phyloP scores from a whole-genome alignment of 1,139 yeast genomes.

The Diutina neorugosa region DNA sequence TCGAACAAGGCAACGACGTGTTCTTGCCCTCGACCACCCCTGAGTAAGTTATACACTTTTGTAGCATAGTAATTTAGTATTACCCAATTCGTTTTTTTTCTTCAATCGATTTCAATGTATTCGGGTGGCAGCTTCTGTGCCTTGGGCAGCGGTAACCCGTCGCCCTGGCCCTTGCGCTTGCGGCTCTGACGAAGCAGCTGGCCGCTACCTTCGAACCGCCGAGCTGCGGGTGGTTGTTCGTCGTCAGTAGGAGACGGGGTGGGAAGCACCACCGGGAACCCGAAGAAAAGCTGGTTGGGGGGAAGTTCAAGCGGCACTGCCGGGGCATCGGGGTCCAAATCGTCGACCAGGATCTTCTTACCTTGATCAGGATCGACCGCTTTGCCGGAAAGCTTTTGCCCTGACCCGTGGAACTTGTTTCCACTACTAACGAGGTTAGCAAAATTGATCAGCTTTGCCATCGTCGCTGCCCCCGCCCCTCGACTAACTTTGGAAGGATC shows the following conservation, averaged over 20 bases:
- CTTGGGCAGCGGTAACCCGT: slow-evolving; percentile 29
- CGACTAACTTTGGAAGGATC: slow-evolving; percentile 24
- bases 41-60: not conserved
- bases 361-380: slow-evolving; percentile 14
- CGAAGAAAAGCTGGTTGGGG: slow-evolving; percentile 82
- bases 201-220: slow-evolving; percentile 47
- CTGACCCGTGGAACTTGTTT: slow-evolving; percentile 51
- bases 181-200: slow-evolving; percentile 62
- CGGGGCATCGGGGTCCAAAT: slow-evolving; percentile 40
- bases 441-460: slow-evolving; percentile 71
- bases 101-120: slow-evolving; percentile 57
- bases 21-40: slow-evolving; percentile 28
- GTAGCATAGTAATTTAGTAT: not conserved
- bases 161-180: slow-evolving; percentile 55
- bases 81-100: not conserved
- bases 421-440: slow-evolving; percentile 42
- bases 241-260: slow-evolving; percentile 28
- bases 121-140: slow-evolving; percentile 59
- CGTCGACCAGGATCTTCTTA: slow-evolving; percentile 17
- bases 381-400: slow-evolving; percentile 58
- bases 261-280: slow-evolving; percentile 79
- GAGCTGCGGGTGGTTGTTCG: slow-evolving; percentile 14
- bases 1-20: slow-evolving; percentile 55
- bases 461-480: slow-evolving; percentile 51
- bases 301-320: slow-evolving; percentile 70